A percentile compares a stretch with the other conserved stretches of the same genome.
phyloP scores from a whole-genome alignment of 2,329 filamentous ascomycete species.

The Monilinia polystroma region DNA sequence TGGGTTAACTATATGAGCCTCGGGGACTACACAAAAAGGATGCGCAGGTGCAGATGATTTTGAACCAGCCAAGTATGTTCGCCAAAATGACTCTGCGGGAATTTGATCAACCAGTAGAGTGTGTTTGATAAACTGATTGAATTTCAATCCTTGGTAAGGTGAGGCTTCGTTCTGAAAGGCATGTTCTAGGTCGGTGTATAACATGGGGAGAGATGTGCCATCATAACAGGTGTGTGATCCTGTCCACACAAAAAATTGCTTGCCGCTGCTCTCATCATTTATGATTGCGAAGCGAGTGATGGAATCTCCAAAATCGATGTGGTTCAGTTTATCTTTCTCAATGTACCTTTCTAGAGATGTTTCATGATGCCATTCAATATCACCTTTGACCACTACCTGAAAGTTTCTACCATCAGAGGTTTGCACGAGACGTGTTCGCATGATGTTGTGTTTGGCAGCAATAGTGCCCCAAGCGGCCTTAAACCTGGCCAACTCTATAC shows the following conservation, averaged over 20 bases:
- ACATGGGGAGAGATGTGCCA: constrained; percentile 58
- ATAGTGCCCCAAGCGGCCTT: constrained; percentile 35
- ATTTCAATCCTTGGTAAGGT: neutral
- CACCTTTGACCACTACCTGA: constrained; percentile 25
- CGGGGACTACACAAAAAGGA: neutral
- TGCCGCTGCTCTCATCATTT: constrained; percentile 27
- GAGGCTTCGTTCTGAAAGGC: constrained; percentile 32
- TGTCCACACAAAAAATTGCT: constrained; percentile 43
- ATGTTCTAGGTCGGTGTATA: constrained; percentile 29
- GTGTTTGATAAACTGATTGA: constrained; percentile 48
- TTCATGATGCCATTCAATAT: constrained; percentile 8
- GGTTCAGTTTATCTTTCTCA: constrained; percentile 42
- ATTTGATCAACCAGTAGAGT: constrained; percentile 44
- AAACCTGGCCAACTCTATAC: constrained; percentile 30
- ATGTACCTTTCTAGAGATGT: constrained; percentile 21
- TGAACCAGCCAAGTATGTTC: constrained; percentile 44
- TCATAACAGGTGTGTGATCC: constrained; percentile 61
- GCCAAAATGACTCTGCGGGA: constrained; percentile 49
- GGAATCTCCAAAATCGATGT: constrained; percentile 41
- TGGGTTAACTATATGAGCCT: neutral
- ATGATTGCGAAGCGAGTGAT: constrained; percentile 40
- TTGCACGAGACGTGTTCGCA: constrained; percentile 39
- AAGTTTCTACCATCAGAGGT: constrained; percentile 9
- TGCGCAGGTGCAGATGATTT: constrained; percentile 51
- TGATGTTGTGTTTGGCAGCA: constrained; percentile 33